These are phyloP conservation scores for Fomitopsis betulina DNA, from an alignment of 1,284 basidiomycete genomes.

Conservation along the genomic window DNA sequence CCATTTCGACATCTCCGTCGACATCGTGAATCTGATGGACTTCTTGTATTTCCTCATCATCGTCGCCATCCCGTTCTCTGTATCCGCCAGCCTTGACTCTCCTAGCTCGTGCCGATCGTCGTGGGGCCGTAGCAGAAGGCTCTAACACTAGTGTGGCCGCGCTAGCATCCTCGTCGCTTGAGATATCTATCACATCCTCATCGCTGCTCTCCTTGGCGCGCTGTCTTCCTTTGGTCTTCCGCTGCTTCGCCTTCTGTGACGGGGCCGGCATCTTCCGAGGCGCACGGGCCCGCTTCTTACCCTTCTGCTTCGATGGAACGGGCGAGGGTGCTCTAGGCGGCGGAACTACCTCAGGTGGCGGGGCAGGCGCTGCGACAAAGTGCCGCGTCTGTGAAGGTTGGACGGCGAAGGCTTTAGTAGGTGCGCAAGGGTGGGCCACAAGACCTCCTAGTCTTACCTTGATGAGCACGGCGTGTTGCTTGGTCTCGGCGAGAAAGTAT, in stretches of 20 bases:
- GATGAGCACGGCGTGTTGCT: constrained; percentile 68
- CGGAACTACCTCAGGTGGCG: constrained; percentile 19
- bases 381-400: constrained; percentile 39
- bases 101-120: constrained; percentile 21
- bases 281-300: constrained; percentile 14
- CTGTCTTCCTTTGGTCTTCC: constrained; percentile 39
- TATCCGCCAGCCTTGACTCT: constrained; percentile 20
- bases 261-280: neutral
- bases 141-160: neutral
- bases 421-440: neutral
- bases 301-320: constrained; percentile 9
- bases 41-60: constrained; percentile 5
- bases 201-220: constrained; percentile 22
- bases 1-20: constrained; percentile 12
- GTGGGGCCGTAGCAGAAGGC: neutral
- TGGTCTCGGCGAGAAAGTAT: constrained; percentile 73
- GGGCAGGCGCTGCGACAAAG: constrained; percentile 43
- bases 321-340: constrained; percentile 9
- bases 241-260: constrained; percentile 32
- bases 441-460: constrained; percentile 43
- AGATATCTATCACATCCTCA: constrained; percentile 21
- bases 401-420: neutral
- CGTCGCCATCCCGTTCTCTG: constrained; percentile 21
- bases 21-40: neutral
- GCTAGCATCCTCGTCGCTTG: constrained; percentile 20